These are phyloP conservation scores for Neofusicoccum kwambonambiense DNA, from an alignment of 2,329 filamentous ascomycete species.

Conservation along the genomic window DNA sequence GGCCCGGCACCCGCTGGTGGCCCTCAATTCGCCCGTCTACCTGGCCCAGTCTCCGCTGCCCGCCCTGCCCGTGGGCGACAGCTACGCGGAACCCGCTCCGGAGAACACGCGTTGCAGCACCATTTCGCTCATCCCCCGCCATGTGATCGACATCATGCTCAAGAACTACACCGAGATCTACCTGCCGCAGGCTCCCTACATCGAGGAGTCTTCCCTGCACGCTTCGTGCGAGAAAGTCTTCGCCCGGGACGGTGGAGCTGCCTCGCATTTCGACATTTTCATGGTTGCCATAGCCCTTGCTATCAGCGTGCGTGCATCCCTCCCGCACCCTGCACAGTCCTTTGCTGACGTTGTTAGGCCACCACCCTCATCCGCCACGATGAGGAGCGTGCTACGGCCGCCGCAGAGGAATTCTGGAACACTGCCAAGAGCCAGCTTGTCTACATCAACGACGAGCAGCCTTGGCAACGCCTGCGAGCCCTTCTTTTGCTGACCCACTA, in stretches of 20 bases:
- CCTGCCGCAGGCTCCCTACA: conserved; percentile 7
- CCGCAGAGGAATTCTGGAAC: conserved; percentile 16
- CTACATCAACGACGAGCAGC: conserved; percentile 6
- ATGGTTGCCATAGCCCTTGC: conserved; percentile 13
- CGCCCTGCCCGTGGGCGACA: not conserved
- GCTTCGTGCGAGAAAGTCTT: conserved; percentile 7
- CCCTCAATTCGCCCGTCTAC: conserved; percentile 2
- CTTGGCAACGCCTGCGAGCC: conserved; percentile 1
- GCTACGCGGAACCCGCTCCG: not conserved
- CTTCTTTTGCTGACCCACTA: conserved; percentile 15
- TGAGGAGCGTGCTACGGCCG: conserved; percentile 10
- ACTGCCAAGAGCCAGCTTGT: conserved; percentile 8
- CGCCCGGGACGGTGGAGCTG: not conserved
- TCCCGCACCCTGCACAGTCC: not conserved
- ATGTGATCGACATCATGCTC: conserved; percentile 18
- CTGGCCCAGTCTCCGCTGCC: conserved; percentile 5
- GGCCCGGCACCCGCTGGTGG: not conserved
- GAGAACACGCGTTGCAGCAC: conserved; percentile 7
- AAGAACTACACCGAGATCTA: conserved; percentile 15
- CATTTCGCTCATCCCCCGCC: conserved; percentile 14
- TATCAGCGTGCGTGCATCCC: not conserved
- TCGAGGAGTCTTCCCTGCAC: conserved; percentile 1
- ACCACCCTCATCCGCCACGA: conserved; percentile 13
- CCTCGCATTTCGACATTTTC: conserved; percentile 11
- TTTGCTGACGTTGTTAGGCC: not conserved